Percentiles rank a stretch among this genome's conserved stretches.
Evolutionary conservation across 306 rosid genomes (phyloP).

Genomic region (Fragaria iinumae): DNA sequence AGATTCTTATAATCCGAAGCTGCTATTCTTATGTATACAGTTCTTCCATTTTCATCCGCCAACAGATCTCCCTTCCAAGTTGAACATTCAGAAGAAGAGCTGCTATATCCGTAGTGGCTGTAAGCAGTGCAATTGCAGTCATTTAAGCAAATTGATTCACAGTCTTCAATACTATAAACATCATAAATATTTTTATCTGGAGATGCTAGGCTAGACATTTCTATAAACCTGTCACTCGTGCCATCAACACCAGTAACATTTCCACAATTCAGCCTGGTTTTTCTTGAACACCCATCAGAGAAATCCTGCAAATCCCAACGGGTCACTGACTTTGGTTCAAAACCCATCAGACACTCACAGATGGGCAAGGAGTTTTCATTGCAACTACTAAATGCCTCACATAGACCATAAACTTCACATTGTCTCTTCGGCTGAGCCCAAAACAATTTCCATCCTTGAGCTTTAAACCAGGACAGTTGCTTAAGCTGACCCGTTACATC

Average conservation of each 20-base stretch:
- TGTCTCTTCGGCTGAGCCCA: conserved; percentile 44
- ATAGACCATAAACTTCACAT: conserved; percentile 46
- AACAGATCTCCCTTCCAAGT: conserved; percentile 56
- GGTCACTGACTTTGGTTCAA: conserved; percentile 32
- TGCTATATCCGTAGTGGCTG: conserved; percentile 21
- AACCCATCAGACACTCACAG: conserved; percentile 54
- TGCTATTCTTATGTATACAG: conserved; percentile 54
- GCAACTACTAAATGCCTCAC: conserved; percentile 43
- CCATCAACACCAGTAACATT: conserved; percentile 17
- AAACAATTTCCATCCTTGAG: conserved; percentile 34
- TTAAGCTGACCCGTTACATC: conserved; percentile 22
- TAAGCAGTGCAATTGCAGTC: conserved; percentile 64
- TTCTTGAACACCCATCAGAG: conserved; percentile 45
- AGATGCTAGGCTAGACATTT: conserved; percentile 30
- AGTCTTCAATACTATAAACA: conserved; percentile 34
- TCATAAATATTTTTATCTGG: conserved; percentile 10
- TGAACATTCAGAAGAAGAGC: conserved; percentile 30
- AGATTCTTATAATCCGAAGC: conserved; percentile 57
- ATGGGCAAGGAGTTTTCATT: conserved; percentile 22
- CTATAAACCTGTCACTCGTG: conserved; percentile 39
- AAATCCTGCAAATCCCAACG: conserved; percentile 45
- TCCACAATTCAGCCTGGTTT: conserved; percentile 37
- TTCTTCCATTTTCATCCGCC: conserved; percentile 34
- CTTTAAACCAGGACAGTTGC: not conserved
- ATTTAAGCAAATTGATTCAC: conserved; percentile 46